Evolutionary conservation across 2,329 filamentous ascomycete genomes (phyloP).

Genomic region (Calonectria naviculata): DNA sequence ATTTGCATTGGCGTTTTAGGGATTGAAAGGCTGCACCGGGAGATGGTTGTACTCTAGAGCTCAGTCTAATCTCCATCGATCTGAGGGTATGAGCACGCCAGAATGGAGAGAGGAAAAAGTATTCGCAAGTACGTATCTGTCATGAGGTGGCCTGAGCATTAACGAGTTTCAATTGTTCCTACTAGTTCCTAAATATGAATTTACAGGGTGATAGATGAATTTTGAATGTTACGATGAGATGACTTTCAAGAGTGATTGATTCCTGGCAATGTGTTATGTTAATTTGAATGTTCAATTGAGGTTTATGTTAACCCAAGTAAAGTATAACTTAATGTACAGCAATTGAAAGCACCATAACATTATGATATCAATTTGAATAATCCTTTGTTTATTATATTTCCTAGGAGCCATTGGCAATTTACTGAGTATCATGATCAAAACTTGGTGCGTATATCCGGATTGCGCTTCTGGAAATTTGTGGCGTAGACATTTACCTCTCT

Average conservation of each 20-base stretch:
- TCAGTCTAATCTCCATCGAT: conserved; percentile 47
- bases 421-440: no score
- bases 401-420: no score
- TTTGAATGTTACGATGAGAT: neutral
- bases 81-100: conserved; percentile 44
- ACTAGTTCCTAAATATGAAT: conserved; percentile 4
- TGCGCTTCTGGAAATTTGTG: no score
- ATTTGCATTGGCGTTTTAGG: conserved; percentile 53
- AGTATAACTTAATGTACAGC: no score
- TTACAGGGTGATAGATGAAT: neutral
- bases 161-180: conserved; percentile 38
- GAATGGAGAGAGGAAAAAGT: conserved; percentile 44
- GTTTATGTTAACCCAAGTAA: no score
- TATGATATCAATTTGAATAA: no score
- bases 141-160: conserved; percentile 39
- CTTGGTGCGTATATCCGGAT: no score
- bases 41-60: conserved; percentile 52
- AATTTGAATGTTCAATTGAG: no score
- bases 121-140: conserved; percentile 40
- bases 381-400: no score
- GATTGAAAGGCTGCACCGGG: conserved; percentile 45
- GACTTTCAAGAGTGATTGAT: neutral
- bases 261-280: no score
- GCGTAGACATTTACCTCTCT: no score
- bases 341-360: no score